Percentiles rank a stretch among this genome's conserved stretches.
Evolutionary conservation across 2,329 filamentous ascomycete species (phyloP).

Genomic region (Lachnellula suecica): DNA sequence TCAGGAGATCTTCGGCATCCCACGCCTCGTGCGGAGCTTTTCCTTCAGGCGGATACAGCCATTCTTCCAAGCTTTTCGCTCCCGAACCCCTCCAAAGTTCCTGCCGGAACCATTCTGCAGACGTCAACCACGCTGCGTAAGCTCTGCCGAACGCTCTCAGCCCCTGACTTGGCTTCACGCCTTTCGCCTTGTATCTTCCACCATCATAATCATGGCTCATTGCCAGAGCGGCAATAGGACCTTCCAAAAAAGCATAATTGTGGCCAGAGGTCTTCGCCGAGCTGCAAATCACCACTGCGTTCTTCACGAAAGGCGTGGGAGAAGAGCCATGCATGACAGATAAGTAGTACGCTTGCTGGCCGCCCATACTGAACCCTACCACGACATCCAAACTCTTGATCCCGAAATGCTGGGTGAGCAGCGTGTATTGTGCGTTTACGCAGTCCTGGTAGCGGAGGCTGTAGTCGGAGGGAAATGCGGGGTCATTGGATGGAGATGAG

Average conservation of each 20-base stretch:
- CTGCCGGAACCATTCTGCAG: constrained; percentile 44
- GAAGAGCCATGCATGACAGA: constrained; percentile 40
- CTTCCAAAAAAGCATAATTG: constrained; percentile 48
- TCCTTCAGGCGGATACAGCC: constrained; percentile 30
- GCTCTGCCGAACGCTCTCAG: constrained; percentile 44
- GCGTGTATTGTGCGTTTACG: constrained; percentile 40
- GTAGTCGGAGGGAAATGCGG: constrained; percentile 39
- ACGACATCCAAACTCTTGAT: constrained; percentile 39
- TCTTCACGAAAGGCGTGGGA: constrained; percentile 32
- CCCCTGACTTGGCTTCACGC: constrained; percentile 34
- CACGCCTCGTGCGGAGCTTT: constrained; percentile 37
- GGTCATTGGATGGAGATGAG: constrained; percentile 44
- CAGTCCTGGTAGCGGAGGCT: constrained; percentile 40
- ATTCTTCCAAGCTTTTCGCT: constrained; percentile 37
- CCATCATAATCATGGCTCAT: constrained; percentile 41
- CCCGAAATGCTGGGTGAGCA: constrained; percentile 37
- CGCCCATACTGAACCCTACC: constrained; percentile 50
- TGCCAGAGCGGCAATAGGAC: constrained; percentile 42
- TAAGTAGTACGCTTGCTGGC: constrained; percentile 49
- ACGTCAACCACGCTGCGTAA: constrained; percentile 48
- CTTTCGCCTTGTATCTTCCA: constrained; percentile 29
- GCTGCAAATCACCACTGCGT: constrained; percentile 44
- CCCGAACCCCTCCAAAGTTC: constrained; percentile 38
- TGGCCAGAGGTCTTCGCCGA: constrained; percentile 45
- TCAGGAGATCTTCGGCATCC: constrained; percentile 44